Base-by-base conservation (phyloP, 2,329 filamentous ascomycete species). In the Aspergillus piperis region DNA sequence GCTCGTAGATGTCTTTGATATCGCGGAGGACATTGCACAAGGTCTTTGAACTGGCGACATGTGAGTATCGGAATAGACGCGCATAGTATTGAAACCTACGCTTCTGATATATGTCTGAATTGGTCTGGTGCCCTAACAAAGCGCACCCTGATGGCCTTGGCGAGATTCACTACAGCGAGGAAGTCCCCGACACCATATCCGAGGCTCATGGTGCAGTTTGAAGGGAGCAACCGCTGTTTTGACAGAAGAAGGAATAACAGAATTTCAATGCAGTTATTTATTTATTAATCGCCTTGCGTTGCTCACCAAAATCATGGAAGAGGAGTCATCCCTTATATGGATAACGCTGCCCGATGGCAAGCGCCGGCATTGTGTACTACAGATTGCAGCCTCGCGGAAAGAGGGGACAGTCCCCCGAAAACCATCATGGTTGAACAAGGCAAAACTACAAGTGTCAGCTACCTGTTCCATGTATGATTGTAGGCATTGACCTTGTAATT, bases 121-220 rank as follows among this genome's bases (percentile, higher is more conserved):
- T 74, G 67, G 8, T 53, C 53, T 10, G 72, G 71, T 2, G 71
- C 70, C 8, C 61, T 60, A 13, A 60, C 60, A 52, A 71, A 74
- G 15, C 69, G 62, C 50, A 67, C 69, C 42, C 70, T 64, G 39
- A 70, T 60, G 13, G 64, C 67, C 17, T 67, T 70, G 23, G 59
- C 64, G 50, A 73, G 65, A 23, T 71, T 59, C 19, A 74, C 59
- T 23, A 73, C 66, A 2, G 71, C 62, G 17, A 75, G 53, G 23
- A 75, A 68, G 53, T 77, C 75, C 5, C 72, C 73, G 13, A 73
- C 63, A 7, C 73, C 65, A 62, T 73, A 74, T 8, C 73, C 73
- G 55, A 78, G 75, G 50, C 69, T 73, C 74, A 74, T 75, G 11
- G 4, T 21, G 42, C 21, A 21, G 42, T 0, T 47, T 21, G 42